phyloP scores from a whole-genome alignment of 352 stramenopile genomes.

The Phytopythium oedochilum region DNA sequence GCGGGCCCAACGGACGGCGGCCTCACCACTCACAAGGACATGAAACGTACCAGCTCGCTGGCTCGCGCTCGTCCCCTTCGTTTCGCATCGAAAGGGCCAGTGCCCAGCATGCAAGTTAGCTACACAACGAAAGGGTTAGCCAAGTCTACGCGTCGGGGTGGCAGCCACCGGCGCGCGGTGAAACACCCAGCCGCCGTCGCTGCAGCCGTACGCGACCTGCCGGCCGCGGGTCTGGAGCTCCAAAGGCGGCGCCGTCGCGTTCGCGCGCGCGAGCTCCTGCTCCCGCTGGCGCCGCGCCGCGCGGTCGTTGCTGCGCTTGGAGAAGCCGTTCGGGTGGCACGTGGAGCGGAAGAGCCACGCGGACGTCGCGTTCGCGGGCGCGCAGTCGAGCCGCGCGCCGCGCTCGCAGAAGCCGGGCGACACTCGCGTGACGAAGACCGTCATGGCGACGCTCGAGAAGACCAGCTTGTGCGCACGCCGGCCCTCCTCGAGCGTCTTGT shows the following conservation, averaged over 20 bases:
- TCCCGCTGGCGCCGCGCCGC: not conserved
- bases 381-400: not conserved
- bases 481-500: constrained; percentile 5
- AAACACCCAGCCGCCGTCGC: constrained; percentile 3
- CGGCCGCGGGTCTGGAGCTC: not conserved
- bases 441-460: constrained; percentile 9
- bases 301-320: constrained; percentile 5
- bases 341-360: constrained; percentile 5
- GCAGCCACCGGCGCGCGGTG: constrained; percentile 3
- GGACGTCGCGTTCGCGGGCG: not conserved
- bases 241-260: not conserved
- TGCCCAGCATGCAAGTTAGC: too few species aligned
- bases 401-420: not conserved
- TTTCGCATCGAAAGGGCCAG: too few species aligned
- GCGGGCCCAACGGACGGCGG: too few species aligned
- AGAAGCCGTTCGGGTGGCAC: constrained; percentile 1
- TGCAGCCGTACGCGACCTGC: constrained; percentile 3
- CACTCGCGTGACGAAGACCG: constrained; percentile 3
- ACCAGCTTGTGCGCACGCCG: constrained; percentile 6
- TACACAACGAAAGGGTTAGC: too few species aligned
- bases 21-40: too few species aligned
- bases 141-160: too few species aligned
- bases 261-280: not conserved
- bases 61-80: too few species aligned
- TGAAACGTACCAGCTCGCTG: too few species aligned